phyloP scores from a whole-genome alignment of 805 yeast species.

The Cyberlindnera japonica region DNA sequence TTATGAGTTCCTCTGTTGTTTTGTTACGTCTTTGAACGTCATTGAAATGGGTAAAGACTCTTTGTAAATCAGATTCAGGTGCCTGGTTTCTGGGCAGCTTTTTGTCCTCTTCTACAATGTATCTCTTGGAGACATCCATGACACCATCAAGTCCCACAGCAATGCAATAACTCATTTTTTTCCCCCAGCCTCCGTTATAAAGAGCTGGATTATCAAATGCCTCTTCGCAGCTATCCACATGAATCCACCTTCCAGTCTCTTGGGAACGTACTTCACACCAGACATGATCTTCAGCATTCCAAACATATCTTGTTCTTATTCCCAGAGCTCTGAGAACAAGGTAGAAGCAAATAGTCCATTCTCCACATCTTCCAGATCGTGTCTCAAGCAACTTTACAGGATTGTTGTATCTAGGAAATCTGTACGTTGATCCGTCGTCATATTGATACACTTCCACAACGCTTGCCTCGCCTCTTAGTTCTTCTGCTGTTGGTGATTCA shows the following conservation, averaged over 20 bases:
- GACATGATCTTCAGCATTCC: slow-evolving; percentile 93
- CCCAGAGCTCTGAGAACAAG: slow-evolving; percentile 66
- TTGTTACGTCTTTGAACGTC: slow-evolving; percentile 29
- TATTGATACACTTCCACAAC: slow-evolving; percentile 66
- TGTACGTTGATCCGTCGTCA: slow-evolving; percentile 41
- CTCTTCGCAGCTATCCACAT: slow-evolving; percentile 84
- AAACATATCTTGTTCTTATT: slow-evolving; percentile 62
- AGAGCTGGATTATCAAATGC: slow-evolving; percentile 78
- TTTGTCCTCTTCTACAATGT: slow-evolving; percentile 45
- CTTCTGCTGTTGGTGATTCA: slow-evolving; percentile 42
- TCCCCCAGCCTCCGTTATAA: slow-evolving; percentile 87
- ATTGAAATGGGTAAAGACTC: slow-evolving; percentile 37
- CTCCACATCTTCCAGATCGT: slow-evolving; percentile 85
- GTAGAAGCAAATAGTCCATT: slow-evolving; percentile 87
- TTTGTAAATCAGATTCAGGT: slow-evolving; percentile 36
- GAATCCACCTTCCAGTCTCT: slow-evolving; percentile 69
- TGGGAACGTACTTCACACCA: slow-evolving; percentile 89
- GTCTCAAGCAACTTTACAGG: slow-evolving; percentile 58
- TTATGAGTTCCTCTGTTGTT: slow-evolving; percentile 35
- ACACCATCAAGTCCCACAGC: slow-evolving; percentile 63
- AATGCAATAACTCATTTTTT: slow-evolving; percentile 83
- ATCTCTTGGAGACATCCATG: slow-evolving; percentile 66
- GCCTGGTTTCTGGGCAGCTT: slow-evolving; percentile 46
- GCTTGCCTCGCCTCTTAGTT: slow-evolving; percentile 48
- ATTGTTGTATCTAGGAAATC: slow-evolving; percentile 77